Evolutionary conservation across 2,329 filamentous ascomycete species (phyloP).

Genomic region (Penicillium sp.): DNA sequence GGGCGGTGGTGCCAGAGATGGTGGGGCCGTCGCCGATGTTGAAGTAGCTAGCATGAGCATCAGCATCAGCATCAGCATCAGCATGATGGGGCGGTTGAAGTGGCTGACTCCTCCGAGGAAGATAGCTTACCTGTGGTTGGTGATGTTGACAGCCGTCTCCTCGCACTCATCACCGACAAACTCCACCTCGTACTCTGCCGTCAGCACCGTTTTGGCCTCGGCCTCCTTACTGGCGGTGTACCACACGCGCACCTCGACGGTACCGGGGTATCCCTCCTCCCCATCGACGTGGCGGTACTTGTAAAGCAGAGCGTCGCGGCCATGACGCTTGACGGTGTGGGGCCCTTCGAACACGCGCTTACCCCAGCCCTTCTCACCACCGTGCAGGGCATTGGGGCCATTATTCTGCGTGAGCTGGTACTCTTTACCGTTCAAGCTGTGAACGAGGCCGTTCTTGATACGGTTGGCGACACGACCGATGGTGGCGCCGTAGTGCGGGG

Average conservation of each 20-base stretch:
- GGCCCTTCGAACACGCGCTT: slow-evolving; percentile 50
- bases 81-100: background rate
- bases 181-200: slow-evolving; percentile 86
- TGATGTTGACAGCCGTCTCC: slow-evolving; percentile 91
- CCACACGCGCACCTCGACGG: slow-evolving; percentile 71
- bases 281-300: slow-evolving; percentile 69
- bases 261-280: slow-evolving; percentile 87
- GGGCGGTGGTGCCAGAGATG: slow-evolving; percentile 62
- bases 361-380: slow-evolving; percentile 67
- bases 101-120: background rate
- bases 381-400: slow-evolving; percentile 72
- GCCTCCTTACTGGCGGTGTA: slow-evolving; percentile 74
- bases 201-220: slow-evolving; percentile 67
- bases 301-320: slow-evolving; percentile 67
- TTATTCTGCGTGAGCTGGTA: slow-evolving; percentile 76
- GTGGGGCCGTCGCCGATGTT: slow-evolving; percentile 61
- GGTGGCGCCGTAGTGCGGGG: slow-evolving; percentile 84
- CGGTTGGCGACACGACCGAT: slow-evolving; percentile 85
- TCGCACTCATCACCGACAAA: slow-evolving; percentile 71
- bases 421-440: slow-evolving; percentile 66
- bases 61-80: slow-evolving; percentile 7
- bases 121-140: slow-evolving; percentile 77
- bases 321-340: slow-evolving; percentile 53
- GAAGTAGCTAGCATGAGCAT: slow-evolving; percentile 56
- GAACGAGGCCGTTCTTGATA: slow-evolving; percentile 68